phyloP scores from a whole-genome alignment of 78 protist genomes.

The Chrysochromulina parva region DNA sequence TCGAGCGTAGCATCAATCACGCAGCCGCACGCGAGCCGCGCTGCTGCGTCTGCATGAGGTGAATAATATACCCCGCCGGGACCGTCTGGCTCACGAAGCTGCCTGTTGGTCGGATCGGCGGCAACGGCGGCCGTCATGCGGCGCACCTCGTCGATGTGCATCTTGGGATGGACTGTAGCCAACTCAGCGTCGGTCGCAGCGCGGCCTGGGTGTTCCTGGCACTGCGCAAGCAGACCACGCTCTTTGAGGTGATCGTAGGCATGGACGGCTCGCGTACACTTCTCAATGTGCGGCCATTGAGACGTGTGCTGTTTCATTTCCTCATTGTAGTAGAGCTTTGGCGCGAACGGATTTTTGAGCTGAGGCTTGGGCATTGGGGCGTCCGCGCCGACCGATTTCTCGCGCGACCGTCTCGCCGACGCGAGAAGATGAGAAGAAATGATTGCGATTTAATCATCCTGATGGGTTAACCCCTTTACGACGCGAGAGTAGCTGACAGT shows the following conservation, averaged over 20 bases:
- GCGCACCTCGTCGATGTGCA: not conserved
- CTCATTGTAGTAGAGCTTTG: too few relatives aligned
- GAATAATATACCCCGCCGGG: not conserved
- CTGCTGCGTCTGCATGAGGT: not conserved
- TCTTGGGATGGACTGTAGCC: not conserved
- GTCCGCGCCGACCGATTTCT: too few relatives aligned
- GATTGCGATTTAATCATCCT: too few relatives aligned
- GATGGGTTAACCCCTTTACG: too few relatives aligned
- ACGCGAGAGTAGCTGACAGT: too few relatives aligned
- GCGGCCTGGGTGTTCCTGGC: not conserved
- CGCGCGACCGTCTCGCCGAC: too few relatives aligned
- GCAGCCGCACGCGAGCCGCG: not conserved
- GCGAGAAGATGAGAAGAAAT: too few relatives aligned
- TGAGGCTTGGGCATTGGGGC: too few relatives aligned
- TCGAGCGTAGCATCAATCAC: not conserved
- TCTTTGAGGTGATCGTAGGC: not conserved
- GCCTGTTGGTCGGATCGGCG: not conserved
- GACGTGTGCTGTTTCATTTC: too few relatives aligned
- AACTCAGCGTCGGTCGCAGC: not conserved
- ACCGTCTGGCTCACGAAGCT: conserved; percentile 1
- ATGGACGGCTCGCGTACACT: not conserved
- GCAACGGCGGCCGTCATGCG: not conserved
- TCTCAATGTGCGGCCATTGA: not conserved
- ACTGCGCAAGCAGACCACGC: not conserved
- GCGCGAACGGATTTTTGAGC: too few relatives aligned